Conservation (phyloP, 1,139 yeast species). For the Arxiozyma heterogenica region DNA sequence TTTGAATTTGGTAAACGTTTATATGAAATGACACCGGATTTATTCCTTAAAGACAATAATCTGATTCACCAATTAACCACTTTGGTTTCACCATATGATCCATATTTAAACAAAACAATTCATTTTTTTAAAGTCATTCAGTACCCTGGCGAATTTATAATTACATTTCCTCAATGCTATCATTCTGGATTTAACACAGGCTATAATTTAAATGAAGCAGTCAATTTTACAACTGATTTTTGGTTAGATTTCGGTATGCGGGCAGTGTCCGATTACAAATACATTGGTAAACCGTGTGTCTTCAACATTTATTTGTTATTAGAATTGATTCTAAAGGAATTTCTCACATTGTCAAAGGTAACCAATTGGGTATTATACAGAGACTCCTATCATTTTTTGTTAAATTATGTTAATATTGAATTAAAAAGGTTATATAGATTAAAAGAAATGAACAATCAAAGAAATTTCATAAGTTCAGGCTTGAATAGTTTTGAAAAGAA, state of each 20-base stretch:
- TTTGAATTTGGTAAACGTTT: conserved; percentile 46
- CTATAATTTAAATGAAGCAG: conserved; percentile 71
- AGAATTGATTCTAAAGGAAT: conserved; percentile 17
- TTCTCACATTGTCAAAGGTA: neutral
- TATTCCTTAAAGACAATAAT: conserved; percentile 80
- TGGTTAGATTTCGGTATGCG: conserved; percentile 61
- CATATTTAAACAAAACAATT: conserved; percentile 34
- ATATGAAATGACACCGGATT: conserved; percentile 63
- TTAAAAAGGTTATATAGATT: conserved; percentile 1
- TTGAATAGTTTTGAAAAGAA: too few species aligned
- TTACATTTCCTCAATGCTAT: conserved; percentile 69
- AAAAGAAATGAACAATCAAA: neutral
- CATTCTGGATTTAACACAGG: conserved; percentile 79
- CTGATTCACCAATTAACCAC: conserved; percentile 80
- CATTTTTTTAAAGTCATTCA: conserved; percentile 70
- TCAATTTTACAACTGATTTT: conserved; percentile 60
- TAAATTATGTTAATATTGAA: conserved; percentile 6
- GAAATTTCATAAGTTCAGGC: neutral
- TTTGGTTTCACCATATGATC: conserved; percentile 56
- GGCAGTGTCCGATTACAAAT: conserved; percentile 48
- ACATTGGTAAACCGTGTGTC: conserved; percentile 30
- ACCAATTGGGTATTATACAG: conserved; percentile 17
- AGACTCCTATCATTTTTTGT: conserved; percentile 13
- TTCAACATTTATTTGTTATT: conserved; percentile 34
- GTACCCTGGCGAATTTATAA: conserved; percentile 65